Evolutionary conservation across 345 rosid genomes (phyloP), one percentile per base, ranked within the genome.

Genomic region (Sisymbrium altissimum): DNA sequence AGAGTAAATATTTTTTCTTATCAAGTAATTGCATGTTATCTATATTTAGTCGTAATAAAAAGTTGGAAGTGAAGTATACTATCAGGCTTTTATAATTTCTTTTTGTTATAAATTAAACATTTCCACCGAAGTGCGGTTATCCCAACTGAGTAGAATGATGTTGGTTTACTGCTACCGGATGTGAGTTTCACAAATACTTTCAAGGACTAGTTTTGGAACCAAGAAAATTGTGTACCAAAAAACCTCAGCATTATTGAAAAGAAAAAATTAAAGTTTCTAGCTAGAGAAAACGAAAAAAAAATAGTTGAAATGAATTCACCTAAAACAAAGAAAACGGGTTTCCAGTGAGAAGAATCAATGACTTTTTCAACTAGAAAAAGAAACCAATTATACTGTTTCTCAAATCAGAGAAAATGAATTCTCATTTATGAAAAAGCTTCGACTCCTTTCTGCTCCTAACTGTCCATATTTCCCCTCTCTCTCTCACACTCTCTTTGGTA

Each of bases 361-460:
- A 82, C 77, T 77, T 33, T 83, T 78, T 71, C 63, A 75, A 59
- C 54, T 48, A 68, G 64, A 68, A 68, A 66, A 66, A 49, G 40
- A 59, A 61, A 63, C 46, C 69, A 68, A 68, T 76, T 25, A 61
- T 43, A 68, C 55, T 49, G 70, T 68, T 61, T 41, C 58, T 53
- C 58, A 75, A 62, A 18, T 74, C 19, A 9, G 27, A 21, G 56
- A 18, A 70, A 57, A 55, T 66, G 52, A 50, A 64, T 48, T 70
- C 41, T 48, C 83, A 84, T 86, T 84, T 82, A 81, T 82, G 78
- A 72, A 77, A 64, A 56, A 68, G 74, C 58, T 72, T 64, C 79
- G 70, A 66, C 74, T 7, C 27, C 70, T 66, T 66, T 35, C 68
- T 58, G 66, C 66, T 68, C 60, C 67, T 25, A 70, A 64, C 81